Evolutionary conservation across 306 rosid species (phyloP).

Genomic region (Cyclanthera cordifolia): DNA sequence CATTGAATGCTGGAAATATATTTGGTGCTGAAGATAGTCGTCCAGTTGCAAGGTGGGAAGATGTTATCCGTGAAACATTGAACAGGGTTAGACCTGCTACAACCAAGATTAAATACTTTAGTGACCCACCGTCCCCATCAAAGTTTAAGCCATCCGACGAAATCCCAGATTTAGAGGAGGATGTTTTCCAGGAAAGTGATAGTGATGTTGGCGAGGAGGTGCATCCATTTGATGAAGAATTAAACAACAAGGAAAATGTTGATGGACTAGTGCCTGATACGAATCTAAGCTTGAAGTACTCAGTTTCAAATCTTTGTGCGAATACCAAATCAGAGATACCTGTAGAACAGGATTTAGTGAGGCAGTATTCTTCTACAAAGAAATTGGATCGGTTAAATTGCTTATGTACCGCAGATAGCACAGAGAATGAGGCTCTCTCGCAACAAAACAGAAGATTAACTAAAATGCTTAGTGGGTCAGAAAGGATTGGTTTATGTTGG

Average conservation of each 20-base stretch:
- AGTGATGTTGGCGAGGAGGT: constrained; percentile 74
- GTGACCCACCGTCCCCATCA: constrained; percentile 92
- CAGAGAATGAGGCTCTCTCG: constrained; percentile 17
- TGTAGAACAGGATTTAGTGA: constrained; percentile 21
- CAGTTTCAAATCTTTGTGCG: constrained; percentile 29
- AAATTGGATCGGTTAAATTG: constrained; percentile 58
- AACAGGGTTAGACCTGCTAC: constrained; percentile 40
- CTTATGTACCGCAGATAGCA: constrained; percentile 27
- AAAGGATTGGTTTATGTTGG: constrained; percentile 87
- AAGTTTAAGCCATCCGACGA: constrained; percentile 61
- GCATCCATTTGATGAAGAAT: constrained; percentile 55
- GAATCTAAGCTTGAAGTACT: constrained; percentile 15
- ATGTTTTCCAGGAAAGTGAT: constrained; percentile 56
- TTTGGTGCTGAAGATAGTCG: constrained; percentile 72
- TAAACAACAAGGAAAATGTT: constrained; percentile 19
- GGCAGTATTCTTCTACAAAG: constrained; percentile 43
- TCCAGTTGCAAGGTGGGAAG: constrained; percentile 78
- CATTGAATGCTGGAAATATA: constrained; percentile 78
- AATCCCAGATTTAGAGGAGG: constrained; percentile 56
- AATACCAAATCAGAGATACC: constrained; percentile 21
- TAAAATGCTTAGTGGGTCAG: constrained; percentile 58
- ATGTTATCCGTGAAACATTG: constrained; percentile 53
- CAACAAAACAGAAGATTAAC: constrained; percentile 35
- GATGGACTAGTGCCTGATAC: constrained; percentile 18
- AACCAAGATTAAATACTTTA: constrained; percentile 58